A percentile compares a stretch with the other conserved stretches of the same genome.
Evolutionary conservation across 169 alveolate species (phyloP).

Genomic region (Babesia gibsoni): DNA sequence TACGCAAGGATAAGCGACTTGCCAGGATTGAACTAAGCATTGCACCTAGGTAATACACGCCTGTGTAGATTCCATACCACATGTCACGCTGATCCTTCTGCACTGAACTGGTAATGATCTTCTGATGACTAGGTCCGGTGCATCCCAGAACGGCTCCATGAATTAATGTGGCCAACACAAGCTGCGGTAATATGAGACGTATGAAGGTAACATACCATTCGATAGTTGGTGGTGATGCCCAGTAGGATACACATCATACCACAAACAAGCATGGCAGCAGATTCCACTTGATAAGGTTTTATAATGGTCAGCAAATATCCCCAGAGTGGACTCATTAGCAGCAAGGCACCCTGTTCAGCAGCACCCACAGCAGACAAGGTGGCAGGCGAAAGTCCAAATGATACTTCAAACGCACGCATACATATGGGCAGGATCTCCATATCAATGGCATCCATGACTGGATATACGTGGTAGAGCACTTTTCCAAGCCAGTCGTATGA

Average conservation of each 20-base stretch:
- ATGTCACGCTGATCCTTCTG: background rate
- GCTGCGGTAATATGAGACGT: constrained; percentile 5
- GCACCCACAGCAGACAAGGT: constrained; percentile 76
- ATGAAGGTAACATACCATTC: constrained; percentile 11
- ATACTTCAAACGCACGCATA: constrained; percentile 85
- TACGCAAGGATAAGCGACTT: background rate
- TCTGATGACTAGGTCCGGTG: constrained; percentile 24
- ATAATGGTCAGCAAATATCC: constrained; percentile 83
- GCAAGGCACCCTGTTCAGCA: constrained; percentile 81
- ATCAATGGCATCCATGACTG: constrained; percentile 13
- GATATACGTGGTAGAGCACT: background rate
- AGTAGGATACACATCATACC: constrained; percentile 81
- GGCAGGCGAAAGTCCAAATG: constrained; percentile 78
- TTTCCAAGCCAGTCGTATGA: no score
- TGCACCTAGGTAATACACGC: constrained; percentile 30
- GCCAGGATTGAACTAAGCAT: constrained; percentile 12
- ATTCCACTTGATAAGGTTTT: constrained; percentile 81
- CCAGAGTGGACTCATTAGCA: constrained; percentile 85
- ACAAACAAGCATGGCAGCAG: constrained; percentile 80
- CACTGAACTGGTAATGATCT: background rate
- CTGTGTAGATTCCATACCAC: constrained; percentile 7
- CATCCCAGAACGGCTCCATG: constrained; percentile 49
- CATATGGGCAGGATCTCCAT: background rate
- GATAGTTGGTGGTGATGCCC: constrained; percentile 35
- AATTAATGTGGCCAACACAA: constrained; percentile 10